Evolutionary conservation across 2,329 filamentous ascomycete species (phyloP).

Genomic region (Diplodia seriata): DNA sequence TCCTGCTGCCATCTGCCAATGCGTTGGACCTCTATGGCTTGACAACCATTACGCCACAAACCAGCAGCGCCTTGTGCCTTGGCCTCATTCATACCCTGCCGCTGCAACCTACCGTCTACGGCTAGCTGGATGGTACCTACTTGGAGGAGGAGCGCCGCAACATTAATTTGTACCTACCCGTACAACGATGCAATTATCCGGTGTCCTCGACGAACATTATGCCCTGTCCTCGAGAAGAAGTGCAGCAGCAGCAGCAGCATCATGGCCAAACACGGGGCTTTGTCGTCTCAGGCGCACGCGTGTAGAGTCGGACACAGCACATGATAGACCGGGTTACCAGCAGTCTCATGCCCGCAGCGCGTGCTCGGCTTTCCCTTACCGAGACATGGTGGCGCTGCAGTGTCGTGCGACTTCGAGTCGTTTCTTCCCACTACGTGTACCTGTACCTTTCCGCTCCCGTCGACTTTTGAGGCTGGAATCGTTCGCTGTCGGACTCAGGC

Average conservation of each 20-base stretch:
- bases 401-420: not conserved
- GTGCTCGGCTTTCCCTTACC: not conserved
- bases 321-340: not conserved
- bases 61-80: slow-evolving; percentile 2
- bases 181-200: not conserved
- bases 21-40: not conserved
- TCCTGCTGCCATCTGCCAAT: not conserved
- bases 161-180: not conserved
- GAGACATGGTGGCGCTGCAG: not conserved
- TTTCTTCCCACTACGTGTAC: not conserved
- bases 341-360: not conserved
- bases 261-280: not conserved
- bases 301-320: not conserved
- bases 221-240: not conserved
- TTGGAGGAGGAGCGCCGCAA: not conserved
- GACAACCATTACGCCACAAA: not conserved
- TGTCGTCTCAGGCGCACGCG: not conserved
- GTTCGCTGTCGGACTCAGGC: not conserved
- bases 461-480: not conserved
- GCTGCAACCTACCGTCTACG: not conserved
- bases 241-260: not conserved
- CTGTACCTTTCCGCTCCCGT: too few relatives aligned
- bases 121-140: not conserved
- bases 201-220: not conserved
- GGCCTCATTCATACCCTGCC: not conserved